Percentiles rank a stretch among this genome's conserved stretches.
These are phyloP conservation scores for Chaetomium sp. DNA, from an alignment of 2,329 filamentous ascomycete species.

Conservation along the genomic window DNA sequence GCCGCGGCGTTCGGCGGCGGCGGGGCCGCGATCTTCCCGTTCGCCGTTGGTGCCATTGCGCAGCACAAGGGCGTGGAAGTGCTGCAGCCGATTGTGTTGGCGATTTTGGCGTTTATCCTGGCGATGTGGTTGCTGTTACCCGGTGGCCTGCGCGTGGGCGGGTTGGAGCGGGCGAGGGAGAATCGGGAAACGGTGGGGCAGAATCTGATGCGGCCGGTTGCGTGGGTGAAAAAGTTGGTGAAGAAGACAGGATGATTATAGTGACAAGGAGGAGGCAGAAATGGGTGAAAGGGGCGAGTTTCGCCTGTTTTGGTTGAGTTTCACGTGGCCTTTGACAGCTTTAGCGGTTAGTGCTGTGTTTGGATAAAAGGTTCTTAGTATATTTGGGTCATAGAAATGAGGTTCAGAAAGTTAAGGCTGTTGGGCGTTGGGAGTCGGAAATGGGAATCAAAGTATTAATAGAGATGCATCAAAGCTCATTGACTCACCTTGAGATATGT, in stretches of 20 bases:
- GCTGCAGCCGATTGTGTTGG: constrained; percentile 50
- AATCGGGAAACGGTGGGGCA: constrained; percentile 32
- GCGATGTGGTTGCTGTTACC: constrained; percentile 41
- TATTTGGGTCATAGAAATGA: too few relatives aligned
- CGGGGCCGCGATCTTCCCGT: constrained; percentile 60
- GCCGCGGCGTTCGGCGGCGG: constrained; percentile 69
- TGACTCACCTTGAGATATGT: too few relatives aligned
- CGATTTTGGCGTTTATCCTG: constrained; percentile 40
- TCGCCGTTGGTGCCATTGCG: constrained; percentile 64
- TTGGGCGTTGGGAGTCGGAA: too few relatives aligned
- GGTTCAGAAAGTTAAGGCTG: too few relatives aligned
- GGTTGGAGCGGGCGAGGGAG: constrained; percentile 36
- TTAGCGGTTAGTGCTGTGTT: too few relatives aligned
- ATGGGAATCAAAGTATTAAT: too few relatives aligned
- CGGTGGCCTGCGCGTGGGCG: constrained; percentile 33
- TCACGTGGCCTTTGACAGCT: too few relatives aligned
- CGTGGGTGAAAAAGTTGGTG: neutral
- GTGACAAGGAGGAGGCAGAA: too few relatives aligned
- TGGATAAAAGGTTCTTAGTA: too few relatives aligned
- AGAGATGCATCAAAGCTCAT: too few relatives aligned
- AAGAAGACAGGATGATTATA: constrained; percentile 3
- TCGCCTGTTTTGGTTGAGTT: neutral
- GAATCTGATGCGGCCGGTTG: constrained; percentile 20
- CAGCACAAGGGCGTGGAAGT: constrained; percentile 49
- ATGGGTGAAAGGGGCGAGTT: too few relatives aligned